Evolutionary conservation across 1,139 yeast genomes (phyloP).

Genomic region (Saccharomycopsis crataegensis): DNA sequence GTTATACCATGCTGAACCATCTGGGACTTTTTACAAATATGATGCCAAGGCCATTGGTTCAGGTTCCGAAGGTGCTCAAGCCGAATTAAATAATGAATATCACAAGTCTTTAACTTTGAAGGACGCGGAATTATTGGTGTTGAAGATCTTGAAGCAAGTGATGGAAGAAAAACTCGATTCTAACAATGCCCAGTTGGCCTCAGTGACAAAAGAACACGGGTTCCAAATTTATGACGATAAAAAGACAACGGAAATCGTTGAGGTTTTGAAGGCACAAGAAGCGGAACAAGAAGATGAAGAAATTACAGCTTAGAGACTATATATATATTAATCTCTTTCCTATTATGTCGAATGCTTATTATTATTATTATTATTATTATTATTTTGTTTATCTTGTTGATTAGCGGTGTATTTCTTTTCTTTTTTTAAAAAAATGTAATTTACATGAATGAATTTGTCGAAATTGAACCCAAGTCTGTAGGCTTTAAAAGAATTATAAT

Average conservation of each 20-base stretch:
- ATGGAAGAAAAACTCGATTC: slow-evolving; percentile 99
- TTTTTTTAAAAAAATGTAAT: too few species aligned
- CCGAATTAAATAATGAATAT: slow-evolving; percentile 94
- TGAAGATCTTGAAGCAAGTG: slow-evolving; percentile 91
- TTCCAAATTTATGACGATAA: slow-evolving; percentile 81
- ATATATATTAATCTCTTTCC: neutral
- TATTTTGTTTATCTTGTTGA: neutral
- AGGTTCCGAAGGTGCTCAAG: slow-evolving; percentile 98
- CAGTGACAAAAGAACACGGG: slow-evolving; percentile 82
- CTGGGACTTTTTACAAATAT: slow-evolving; percentile 95
- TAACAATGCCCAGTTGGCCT: slow-evolving; percentile 90
- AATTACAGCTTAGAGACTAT: neutral
- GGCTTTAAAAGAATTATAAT: neutral
- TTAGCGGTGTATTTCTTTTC: too few species aligned
- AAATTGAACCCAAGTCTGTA: neutral
- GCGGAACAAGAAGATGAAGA: slow-evolving; percentile 33
- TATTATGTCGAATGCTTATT: neutral
- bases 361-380: neutral
- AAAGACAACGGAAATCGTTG: slow-evolving; percentile 76
- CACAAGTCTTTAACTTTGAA: slow-evolving; percentile 88
- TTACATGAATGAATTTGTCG: too few species aligned
- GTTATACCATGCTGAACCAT: slow-evolving; percentile 97
- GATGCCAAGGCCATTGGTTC: slow-evolving; percentile 99
- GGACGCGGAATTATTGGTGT: slow-evolving; percentile 86
- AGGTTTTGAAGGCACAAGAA: slow-evolving; percentile 64